Conservation (phyloP, 1,284 basidiomycete genomes). For the Fomitopsis betulina region DNA sequence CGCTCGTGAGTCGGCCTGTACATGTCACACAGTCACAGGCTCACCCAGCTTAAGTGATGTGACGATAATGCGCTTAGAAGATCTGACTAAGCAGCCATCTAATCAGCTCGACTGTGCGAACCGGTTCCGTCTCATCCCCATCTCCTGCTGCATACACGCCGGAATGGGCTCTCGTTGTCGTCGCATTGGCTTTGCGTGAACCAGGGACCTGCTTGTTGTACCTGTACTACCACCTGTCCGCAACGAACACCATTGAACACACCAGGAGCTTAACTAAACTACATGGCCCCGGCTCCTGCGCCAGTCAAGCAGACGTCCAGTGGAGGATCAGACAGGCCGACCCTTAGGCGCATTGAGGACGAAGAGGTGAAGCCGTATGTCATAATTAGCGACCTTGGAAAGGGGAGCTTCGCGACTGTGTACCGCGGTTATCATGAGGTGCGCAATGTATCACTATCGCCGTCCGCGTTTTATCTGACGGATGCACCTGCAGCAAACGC, state of each 20-base stretch:
- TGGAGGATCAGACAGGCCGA: constrained; percentile 9
- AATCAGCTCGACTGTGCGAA: neutral
- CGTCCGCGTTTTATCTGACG: neutral
- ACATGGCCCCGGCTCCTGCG: constrained; percentile 4
- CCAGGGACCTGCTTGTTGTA: neutral
- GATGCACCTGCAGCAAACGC: constrained; percentile 53
- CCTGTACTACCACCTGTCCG: neutral
- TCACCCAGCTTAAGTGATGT: too few relatives aligned
- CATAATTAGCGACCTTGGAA: constrained; percentile 69
- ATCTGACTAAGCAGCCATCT: neutral
- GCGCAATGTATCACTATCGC: constrained; percentile 24
- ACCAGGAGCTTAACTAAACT: neutral
- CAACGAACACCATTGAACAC: neutral
- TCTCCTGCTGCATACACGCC: neutral
- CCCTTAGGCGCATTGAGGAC: constrained; percentile 38
- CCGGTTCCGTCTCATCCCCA: neutral
- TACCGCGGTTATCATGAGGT: constrained; percentile 91
- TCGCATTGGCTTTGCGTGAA: neutral
- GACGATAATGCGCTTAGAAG: neutral
- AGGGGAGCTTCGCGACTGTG: constrained; percentile 95
- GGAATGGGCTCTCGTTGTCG: neutral
- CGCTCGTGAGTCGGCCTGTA: too few relatives aligned
- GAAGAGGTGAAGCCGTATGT: constrained; percentile 71
- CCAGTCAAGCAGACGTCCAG: constrained; percentile 13
- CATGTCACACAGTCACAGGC: too few relatives aligned